phyloP scores from a whole-genome alignment of 1,284 basidiomycete species.

The Leucocoprinus gongylophorus region DNA sequence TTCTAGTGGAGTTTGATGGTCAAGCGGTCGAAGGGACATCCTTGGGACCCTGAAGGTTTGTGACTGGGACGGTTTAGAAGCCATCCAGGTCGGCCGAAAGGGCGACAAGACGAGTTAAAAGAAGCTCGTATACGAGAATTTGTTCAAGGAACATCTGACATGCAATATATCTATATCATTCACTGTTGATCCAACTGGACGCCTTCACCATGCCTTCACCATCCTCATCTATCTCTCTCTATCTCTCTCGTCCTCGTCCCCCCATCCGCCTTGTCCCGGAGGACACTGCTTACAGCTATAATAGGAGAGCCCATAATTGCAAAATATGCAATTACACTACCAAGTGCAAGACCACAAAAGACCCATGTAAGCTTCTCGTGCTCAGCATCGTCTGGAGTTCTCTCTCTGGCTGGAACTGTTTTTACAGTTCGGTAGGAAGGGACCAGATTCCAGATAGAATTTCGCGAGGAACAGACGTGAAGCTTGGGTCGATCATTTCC shows the following conservation, averaged over 20 bases:
- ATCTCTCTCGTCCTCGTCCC: constrained; percentile 5
- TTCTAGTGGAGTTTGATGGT: too few species aligned
- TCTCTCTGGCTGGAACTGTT: constrained; percentile 11
- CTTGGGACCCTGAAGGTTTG: too few species aligned
- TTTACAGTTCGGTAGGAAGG: constrained; percentile 20
- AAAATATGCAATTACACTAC: constrained; percentile 31
- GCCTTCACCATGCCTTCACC: too few species aligned
- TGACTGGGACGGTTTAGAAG: too few species aligned
- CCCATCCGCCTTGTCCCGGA: background rate
- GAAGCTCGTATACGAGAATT: background rate
- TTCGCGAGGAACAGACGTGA: constrained; percentile 12
- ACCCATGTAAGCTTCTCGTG: constrained; percentile 32
- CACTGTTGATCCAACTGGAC: background rate
- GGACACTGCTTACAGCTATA: constrained; percentile 2
- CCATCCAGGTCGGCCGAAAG: too few species aligned
- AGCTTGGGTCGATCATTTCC: constrained; percentile 12
- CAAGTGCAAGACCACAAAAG: constrained; percentile 32
- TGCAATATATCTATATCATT: background rate
- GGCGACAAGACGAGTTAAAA: too few species aligned
- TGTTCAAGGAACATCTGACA: background rate
- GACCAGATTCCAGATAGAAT: constrained; percentile 24
- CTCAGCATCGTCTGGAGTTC: constrained; percentile 26
- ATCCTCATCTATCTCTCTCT: constrained; percentile 7
- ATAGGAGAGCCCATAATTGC: constrained; percentile 18
- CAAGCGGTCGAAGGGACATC: too few species aligned